Evolutionary conservation across 139 green algal genomes (phyloP), one percentile per base, ranked within the genome.

Genomic region (Chlamydomonas sp.): DNA sequence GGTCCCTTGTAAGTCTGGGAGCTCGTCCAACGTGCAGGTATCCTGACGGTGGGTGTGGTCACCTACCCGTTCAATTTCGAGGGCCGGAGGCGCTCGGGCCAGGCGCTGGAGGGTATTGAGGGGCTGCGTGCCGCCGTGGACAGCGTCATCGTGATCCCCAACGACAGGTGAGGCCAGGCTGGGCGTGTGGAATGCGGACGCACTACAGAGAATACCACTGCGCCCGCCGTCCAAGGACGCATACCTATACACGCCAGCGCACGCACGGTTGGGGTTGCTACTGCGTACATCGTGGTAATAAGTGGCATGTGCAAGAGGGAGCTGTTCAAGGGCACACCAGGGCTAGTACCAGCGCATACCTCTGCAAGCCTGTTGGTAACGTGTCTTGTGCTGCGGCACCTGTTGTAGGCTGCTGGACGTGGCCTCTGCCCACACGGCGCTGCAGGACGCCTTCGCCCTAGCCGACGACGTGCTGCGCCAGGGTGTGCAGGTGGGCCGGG

Each of bases 41-140:
- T 95, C 62, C 90, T 99, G 4, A 99, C 97, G 5, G 96, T 99
- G 14, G 97, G 94, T 63, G 95, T 99, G n/a, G 97, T 99, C 17
- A 99, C 96, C 7, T 97, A 96, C 83, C 97, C 97, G 2, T 99
- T 99, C 94, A 94, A 93, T 66, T 99, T 99, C 84, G 97, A 99
- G 90, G 97, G 97, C 1, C 92, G 95, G 5, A 88, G 93, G 5
- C 93, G 93, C 73, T 63, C 67, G 3, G 88, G 71, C 57, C 89
- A 93, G 88, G 97, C 96, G 2, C 67, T 93, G 9, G 93, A 96
- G 20, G 96, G 95, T 77, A 96, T 99, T 76, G 94, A 98, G 84
- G 91, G 89, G 4, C 93, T 99, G 77, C 84, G 93, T 8, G 85
- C 57, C 0, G 83, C 82, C 2, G 91, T 93, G 58, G 91, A 93